Base-by-base conservation (phyloP, 176 grass and related monocot genomes). In the Eleusine indica region DNA sequence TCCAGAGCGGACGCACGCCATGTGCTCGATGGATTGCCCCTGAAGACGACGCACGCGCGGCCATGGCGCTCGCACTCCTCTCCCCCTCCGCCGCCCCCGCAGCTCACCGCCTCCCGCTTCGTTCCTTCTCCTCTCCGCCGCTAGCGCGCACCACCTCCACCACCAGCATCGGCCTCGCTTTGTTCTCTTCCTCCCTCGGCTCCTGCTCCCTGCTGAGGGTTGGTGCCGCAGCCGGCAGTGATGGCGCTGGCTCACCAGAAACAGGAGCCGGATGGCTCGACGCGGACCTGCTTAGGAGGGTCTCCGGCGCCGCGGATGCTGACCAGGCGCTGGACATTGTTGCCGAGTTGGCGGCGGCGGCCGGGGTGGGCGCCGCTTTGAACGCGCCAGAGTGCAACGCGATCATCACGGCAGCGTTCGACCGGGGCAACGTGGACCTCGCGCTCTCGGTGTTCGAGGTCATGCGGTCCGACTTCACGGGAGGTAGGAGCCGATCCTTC, bases 381-480 rank as follows among this genome's bases (percentile, higher is more conserved):
- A 74, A 77, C 19, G 70, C 75, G 38, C 78, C 77, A 6, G 92
- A 92, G 53, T 97, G 90, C 75, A 92, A 91, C 51, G 82, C 74
- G 37, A 90, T 94, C 21, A 69, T 97, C 10, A 69, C 51, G 18
- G 88, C 88, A 13, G 95, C 92, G 4, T 73, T 94, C 56, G 92
- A 94, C 48, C 76, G 92, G 25, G 90, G 90, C 21, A 92, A 97
- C 35, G 21, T 90, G 2, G 88, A 89, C 0, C 80, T 97, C 28
- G 86, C 95, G 40, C 81, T 97, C 35, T 97, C 92, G 3, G 32
- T 97, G 44, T 94, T 94, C 19, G 66, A 90, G 41, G 90, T 79
- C 21, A 97, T 97, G 90, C 90, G 81, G 8, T 77, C 87, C 28
- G 83, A 88, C 48, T 72, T 92, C 41, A 81, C 75, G 13, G 84